A percentile compares a stretch with the other conserved stretches of the same genome.
Evolutionary conservation across 1,284 basidiomycete species (phyloP).

Genomic region (Naganishia sp.): DNA sequence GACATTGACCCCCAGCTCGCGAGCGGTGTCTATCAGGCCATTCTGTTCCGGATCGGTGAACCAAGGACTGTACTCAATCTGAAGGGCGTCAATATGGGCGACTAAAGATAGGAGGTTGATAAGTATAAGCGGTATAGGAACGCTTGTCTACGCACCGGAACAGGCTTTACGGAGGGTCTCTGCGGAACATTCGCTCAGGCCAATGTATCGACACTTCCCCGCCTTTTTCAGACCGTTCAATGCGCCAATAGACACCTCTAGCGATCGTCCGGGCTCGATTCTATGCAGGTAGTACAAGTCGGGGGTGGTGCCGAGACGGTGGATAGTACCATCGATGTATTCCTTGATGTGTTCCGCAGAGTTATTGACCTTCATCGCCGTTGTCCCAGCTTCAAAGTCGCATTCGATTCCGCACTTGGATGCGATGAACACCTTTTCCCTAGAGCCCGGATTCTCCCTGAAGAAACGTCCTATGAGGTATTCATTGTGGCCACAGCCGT

Average conservation of each 20-base stretch:
- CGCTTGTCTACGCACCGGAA: conserved; percentile 41
- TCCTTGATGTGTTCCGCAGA: conserved; percentile 45
- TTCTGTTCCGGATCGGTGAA: conserved; percentile 52
- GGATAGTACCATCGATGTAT: conserved; percentile 46
- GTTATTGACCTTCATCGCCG: conserved; percentile 37
- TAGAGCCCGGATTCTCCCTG: conserved; percentile 38
- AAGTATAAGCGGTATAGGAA: background rate
- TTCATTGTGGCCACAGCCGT: conserved; percentile 52
- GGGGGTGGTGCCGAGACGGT: conserved; percentile 48
- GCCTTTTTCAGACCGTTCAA: conserved; percentile 50
- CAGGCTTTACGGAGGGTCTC: conserved; percentile 65
- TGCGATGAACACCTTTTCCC: conserved; percentile 53
- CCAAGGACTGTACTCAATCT: conserved; percentile 57
- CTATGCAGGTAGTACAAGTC: conserved; percentile 56
- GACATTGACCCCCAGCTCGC: conserved; percentile 51
- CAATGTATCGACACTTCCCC: conserved; percentile 53
- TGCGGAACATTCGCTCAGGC: conserved; percentile 62
- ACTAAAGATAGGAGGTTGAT: conserved; percentile 37
- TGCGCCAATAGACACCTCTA: conserved; percentile 48
- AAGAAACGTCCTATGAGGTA: conserved; percentile 50
- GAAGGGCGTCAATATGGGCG: conserved; percentile 53
- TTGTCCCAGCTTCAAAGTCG: conserved; percentile 36
- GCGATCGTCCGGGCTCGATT: conserved; percentile 44
- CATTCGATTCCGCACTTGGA: conserved; percentile 50
- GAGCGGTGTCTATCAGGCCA: conserved; percentile 52